Evolutionary conservation across 2,329 filamentous ascomycete species (phyloP).

Genomic region (Epichloe hybrida): DNA sequence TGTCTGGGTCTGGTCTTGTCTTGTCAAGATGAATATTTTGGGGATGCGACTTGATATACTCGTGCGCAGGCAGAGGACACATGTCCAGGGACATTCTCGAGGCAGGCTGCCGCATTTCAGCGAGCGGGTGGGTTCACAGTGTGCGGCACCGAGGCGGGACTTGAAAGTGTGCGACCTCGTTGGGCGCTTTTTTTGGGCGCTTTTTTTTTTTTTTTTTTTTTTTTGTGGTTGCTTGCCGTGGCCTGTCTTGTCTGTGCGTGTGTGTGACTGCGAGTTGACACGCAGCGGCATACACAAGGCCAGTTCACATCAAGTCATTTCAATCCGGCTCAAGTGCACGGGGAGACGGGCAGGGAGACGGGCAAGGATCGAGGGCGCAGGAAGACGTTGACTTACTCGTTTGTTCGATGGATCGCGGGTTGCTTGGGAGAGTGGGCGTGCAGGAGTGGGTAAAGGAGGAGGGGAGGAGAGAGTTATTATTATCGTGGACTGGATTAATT

Average conservation of each 20-base stretch:
- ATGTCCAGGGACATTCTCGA: constrained; percentile 8
- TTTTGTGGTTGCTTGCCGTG: background rate
- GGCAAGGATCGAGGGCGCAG: background rate
- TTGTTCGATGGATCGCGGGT: constrained; percentile 6
- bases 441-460: constrained; percentile 5
- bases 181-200: too few species aligned
- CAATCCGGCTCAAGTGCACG: background rate
- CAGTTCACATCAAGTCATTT: background rate
- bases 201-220: too few species aligned
- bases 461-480: constrained; percentile 5
- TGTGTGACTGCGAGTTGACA: background rate
- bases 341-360: background rate
- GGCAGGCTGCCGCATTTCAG: constrained; percentile 8
- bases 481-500: constrained; percentile 5
- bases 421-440: constrained; percentile 5
- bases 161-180: background rate
- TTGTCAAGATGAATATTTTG: background rate
- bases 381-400: constrained; percentile 7
- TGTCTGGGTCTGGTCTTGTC: background rate
- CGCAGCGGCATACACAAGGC: background rate
- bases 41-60: constrained; percentile 7
- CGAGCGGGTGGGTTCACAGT: constrained; percentile 6
- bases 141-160: constrained; percentile 1
- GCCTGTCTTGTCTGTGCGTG: background rate
- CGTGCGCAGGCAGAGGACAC: constrained; percentile 12